Conservation (phyloP, 306 rosid species). For the Quercus glauca region DNA sequence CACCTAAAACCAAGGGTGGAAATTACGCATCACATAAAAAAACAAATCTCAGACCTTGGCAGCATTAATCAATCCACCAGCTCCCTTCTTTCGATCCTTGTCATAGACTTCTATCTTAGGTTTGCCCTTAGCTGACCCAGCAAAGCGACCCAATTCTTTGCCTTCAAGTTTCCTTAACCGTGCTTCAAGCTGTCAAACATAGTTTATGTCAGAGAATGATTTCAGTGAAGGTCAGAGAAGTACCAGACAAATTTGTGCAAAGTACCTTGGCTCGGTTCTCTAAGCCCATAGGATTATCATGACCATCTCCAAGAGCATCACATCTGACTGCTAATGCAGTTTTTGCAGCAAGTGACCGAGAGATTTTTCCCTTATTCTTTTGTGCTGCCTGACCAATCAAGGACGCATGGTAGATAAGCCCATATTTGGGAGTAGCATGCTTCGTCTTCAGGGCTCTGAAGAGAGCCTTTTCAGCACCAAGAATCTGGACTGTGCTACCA, state of each 20-base stretch:
- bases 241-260: not conserved
- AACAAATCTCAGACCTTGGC: slow-evolving; percentile 60
- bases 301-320: slow-evolving; percentile 82
- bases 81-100: slow-evolving; percentile 84
- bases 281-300: slow-evolving; percentile 83
- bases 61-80: slow-evolving; percentile 67
- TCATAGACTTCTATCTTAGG: slow-evolving; percentile 88
- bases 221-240: not conserved
- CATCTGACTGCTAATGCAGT: slow-evolving; percentile 73
- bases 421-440: slow-evolving; percentile 93
- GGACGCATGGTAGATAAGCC: slow-evolving; percentile 95
- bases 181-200: slow-evolving; percentile 62
- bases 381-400: slow-evolving; percentile 93
- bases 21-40: not conserved
- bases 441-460: slow-evolving; percentile 90
- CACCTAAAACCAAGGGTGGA: not conserved
- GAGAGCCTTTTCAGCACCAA: slow-evolving; percentile 96
- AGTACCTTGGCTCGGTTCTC: slow-evolving; percentile 78
- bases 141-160: slow-evolving; percentile 67
- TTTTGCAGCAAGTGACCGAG: slow-evolving; percentile 91
- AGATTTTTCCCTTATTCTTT: slow-evolving; percentile 81
- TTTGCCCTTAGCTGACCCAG: slow-evolving; percentile 91
- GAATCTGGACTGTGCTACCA: slow-evolving; percentile 91
- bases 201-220: not conserved
- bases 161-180: slow-evolving; percentile 88